Evolutionary conservation across 768 basidiomycete species (phyloP).

Genomic region (Leccinum truebloodii): DNA sequence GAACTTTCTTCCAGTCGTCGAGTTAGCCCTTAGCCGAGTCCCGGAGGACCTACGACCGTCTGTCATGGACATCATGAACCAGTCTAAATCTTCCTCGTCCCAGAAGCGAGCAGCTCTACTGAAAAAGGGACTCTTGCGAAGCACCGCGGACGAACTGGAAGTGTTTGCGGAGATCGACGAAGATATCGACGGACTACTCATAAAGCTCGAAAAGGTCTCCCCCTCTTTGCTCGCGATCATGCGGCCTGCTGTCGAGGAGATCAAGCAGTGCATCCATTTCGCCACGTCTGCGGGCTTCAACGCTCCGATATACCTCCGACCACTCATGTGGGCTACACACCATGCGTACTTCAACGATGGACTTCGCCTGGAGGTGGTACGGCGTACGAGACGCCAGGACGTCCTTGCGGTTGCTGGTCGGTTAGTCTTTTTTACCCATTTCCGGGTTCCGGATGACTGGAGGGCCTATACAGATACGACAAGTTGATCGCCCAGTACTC

Average conservation of each 20-base stretch:
- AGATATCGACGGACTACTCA: slow-evolving; percentile 57
- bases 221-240: slow-evolving; percentile 52
- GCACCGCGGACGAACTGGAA: slow-evolving; percentile 74
- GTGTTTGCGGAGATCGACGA: slow-evolving; percentile 63
- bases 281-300: slow-evolving; percentile 62
- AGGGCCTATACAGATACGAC: slow-evolving; percentile 57
- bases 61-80: slow-evolving; percentile 64
- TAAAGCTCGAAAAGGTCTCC: slow-evolving; percentile 60
- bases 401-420: slow-evolving; percentile 82
- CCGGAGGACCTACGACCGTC: slow-evolving; percentile 54
- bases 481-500: slow-evolving; percentile 62
- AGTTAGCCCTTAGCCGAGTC: slow-evolving; percentile 61
- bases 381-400: slow-evolving; percentile 63
- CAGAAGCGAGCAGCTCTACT: slow-evolving; percentile 71
- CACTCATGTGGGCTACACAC: slow-evolving; percentile 71
- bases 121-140: slow-evolving; percentile 69
- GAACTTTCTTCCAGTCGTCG: slow-evolving; percentile 53
- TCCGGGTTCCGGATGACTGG: background rate
- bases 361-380: slow-evolving; percentile 72
- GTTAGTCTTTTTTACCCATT: slow-evolving; percentile 38
- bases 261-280: slow-evolving; percentile 61
- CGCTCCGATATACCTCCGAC: slow-evolving; percentile 65
- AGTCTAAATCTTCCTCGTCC: slow-evolving; percentile 61
- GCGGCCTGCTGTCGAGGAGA: slow-evolving; percentile 54
- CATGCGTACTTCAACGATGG: slow-evolving; percentile 71